These are phyloP conservation scores for Cornus controversa DNA, from an alignment of 148 eudicot species.

Conservation along the genomic window DNA sequence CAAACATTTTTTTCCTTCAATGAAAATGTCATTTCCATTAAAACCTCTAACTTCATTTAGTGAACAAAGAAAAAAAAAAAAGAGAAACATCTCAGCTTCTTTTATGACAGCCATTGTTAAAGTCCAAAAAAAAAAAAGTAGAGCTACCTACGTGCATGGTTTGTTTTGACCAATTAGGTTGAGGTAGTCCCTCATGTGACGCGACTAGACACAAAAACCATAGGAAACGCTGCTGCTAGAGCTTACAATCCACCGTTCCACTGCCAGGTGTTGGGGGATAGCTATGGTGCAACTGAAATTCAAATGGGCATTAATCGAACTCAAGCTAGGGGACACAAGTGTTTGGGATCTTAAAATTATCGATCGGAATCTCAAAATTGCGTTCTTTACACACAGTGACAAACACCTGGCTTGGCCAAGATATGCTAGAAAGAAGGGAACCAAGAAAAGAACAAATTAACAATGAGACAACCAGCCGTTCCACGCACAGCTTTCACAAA, in stretches of 20 bases:
- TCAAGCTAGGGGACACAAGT: background rate
- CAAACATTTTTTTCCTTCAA: too few relatives aligned
- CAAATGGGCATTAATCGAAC: background rate
- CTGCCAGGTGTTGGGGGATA: conserved; percentile 3
- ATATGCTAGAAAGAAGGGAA: conserved; percentile 40
- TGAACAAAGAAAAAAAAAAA: too few relatives aligned
- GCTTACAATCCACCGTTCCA: conserved; percentile 8
- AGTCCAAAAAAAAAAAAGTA: too few relatives aligned
- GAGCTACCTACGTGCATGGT: background rate
- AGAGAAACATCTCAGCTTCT: too few relatives aligned
- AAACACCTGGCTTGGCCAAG: conserved; percentile 46
- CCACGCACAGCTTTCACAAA: conserved; percentile 22
- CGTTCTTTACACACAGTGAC: conserved; percentile 20
- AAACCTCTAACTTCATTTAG: too few relatives aligned
- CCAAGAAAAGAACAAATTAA: conserved; percentile 28
- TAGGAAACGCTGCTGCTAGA: background rate
- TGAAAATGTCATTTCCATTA: too few relatives aligned
- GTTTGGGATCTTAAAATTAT: conserved; percentile 1
- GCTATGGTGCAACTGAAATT: background rate
- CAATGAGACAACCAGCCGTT: conserved; percentile 52
- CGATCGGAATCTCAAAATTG: conserved; percentile 19
- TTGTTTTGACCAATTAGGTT: background rate
- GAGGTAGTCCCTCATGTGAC: background rate
- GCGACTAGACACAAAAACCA: background rate
- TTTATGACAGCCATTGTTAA: too few relatives aligned